Base-by-base conservation (phyloP, 2,329 filamentous ascomycete species). In the Trichoderma sp. region DNA sequence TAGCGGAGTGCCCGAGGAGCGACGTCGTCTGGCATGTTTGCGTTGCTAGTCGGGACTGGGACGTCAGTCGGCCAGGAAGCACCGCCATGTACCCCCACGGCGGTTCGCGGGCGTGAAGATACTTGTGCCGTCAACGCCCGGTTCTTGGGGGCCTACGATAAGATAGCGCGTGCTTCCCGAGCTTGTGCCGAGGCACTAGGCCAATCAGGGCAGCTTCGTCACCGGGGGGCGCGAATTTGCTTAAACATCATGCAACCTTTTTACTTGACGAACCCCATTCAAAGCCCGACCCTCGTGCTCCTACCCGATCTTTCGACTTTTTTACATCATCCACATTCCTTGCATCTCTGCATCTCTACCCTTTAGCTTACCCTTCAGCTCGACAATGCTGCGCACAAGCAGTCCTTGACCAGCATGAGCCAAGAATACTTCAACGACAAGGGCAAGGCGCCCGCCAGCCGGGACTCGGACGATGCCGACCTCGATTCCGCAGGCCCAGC, bases 391-490 rank as follows among this genome's bases (percentile, higher is more conserved):
- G 75, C 74, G 78, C 74, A 75, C 75, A 74, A 30, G 13, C 47
- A 66, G 73, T 73, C 73, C 61, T 72, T 71, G 72, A 75, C 76
- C 78, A 84, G 77, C 73, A 91, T 91, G 88, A 90, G 87, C 82
- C 87, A 90, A 81, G 85, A 89, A 76, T 87, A 89, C 75, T 85
- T 84, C 75, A 83, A 81, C 75, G 82, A 82, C 74, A 90, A 90
- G 81, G 87, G 86, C 75, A 88, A 88, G 80, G 77, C 80, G 76
- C 81, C 81, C 71, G 78, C 79, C 65, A 77, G 76, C 70, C 77
- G 78, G 73, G 79, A 80, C 64, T 72, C 76, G 65, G 67, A 72
- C 53, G 62, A 72, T 61, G 66, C 34, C 23, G n/a, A 39, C 50
- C 50, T 69, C 59, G 66, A 72, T 17, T 72, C 76, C 53, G 71